Conservation (phyloP, 768 basidiomycete species). For the Mycena indigotica region DNA sequence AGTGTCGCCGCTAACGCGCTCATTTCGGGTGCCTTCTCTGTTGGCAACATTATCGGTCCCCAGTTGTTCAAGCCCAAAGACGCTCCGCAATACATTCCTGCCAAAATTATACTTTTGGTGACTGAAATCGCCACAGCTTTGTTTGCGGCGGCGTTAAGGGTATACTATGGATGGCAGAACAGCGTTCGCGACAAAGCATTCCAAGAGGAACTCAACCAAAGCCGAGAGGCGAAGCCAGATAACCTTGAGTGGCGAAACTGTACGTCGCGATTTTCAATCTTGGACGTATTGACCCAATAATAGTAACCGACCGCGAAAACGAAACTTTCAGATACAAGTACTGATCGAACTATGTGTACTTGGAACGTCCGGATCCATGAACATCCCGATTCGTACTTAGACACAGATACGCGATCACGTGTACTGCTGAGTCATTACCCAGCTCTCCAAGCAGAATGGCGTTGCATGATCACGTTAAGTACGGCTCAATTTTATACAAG, state of each 20-base stretch:
- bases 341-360: not conserved
- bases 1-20: slow-evolving; percentile 21
- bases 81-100: slow-evolving; percentile 19
- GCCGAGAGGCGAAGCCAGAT: slow-evolving; percentile 7
- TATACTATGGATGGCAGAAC: slow-evolving; percentile 19
- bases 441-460: not conserved
- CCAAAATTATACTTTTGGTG: slow-evolving; percentile 17
- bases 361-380: not conserved
- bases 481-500: not conserved
- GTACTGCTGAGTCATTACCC: not conserved
- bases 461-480: not conserved
- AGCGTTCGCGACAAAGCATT: not conserved
- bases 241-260: slow-evolving; percentile 7
- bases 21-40: slow-evolving; percentile 17
- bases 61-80: slow-evolving; percentile 21
- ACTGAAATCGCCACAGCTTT: slow-evolving; percentile 7
- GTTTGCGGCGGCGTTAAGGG: slow-evolving; percentile 8
- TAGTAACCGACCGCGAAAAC: not conserved
- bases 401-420: not conserved
- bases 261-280: not conserved
- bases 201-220: slow-evolving; percentile 9
- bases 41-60: slow-evolving; percentile 21
- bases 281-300: not conserved
- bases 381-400: not conserved
- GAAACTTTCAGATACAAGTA: not conserved